A percentile compares a stretch with the other conserved stretches of the same genome.
Conservation (phyloP, 1,284 basidiomycete genomes). For the Coniferiporia weirii region DNA sequence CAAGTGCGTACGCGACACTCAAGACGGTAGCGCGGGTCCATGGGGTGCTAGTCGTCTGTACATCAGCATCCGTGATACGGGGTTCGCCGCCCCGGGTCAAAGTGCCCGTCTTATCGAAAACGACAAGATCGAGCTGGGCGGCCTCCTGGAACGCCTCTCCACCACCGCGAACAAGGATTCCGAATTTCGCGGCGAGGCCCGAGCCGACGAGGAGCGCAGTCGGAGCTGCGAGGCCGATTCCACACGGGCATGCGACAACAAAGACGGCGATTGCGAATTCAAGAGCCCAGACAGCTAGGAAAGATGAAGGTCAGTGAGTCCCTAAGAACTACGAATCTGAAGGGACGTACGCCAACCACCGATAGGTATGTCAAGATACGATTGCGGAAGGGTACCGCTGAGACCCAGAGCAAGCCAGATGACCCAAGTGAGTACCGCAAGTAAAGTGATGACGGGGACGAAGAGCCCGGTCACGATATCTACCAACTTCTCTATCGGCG, state of each 20-base stretch:
- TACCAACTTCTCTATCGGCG: slow-evolving; percentile 75
- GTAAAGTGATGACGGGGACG: slow-evolving; percentile 68
- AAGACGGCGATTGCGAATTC: slow-evolving; percentile 79
- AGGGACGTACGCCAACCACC: slow-evolving; percentile 59
- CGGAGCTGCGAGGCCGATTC: slow-evolving; percentile 76
- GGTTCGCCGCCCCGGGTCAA: slow-evolving; percentile 68
- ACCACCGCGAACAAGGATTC: slow-evolving; percentile 79
- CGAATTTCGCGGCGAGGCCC: slow-evolving; percentile 72
- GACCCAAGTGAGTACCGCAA: slow-evolving; percentile 65
- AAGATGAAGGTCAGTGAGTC: slow-evolving; percentile 10
- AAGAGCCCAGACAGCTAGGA: slow-evolving; percentile 59
- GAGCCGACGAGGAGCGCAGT: slow-evolving; percentile 77
- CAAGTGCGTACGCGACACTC: slow-evolving; percentile 53
- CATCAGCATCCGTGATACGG: slow-evolving; percentile 48
- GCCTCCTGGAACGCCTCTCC: slow-evolving; percentile 83
- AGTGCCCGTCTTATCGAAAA: slow-evolving; percentile 87
- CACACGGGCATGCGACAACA: slow-evolving; percentile 82
- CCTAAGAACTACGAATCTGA: slow-evolving; percentile 19
- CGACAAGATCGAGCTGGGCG: slow-evolving; percentile 61
- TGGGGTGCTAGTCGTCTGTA: slow-evolving; percentile 21
- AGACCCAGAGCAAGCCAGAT: slow-evolving; percentile 70
- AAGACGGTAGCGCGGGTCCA: slow-evolving; percentile 38
- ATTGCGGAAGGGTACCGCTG: slow-evolving; percentile 46
- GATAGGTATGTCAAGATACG: slow-evolving; percentile 48
- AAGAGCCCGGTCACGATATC: slow-evolving; percentile 75